Conservation (phyloP, 306 rosid species). For the Acacia confusa region DNA sequence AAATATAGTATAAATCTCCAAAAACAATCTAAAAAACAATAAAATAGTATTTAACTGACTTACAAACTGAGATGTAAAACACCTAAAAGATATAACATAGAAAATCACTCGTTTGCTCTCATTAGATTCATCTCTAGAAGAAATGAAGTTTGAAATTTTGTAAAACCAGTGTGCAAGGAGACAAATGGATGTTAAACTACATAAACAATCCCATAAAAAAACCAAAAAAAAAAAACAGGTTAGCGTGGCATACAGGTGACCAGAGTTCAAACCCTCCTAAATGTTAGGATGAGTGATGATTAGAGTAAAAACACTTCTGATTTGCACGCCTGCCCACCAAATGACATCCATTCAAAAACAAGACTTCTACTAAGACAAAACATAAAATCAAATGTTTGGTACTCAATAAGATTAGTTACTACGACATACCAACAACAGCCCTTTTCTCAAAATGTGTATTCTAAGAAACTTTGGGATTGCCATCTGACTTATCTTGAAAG, state of each 20-base stretch:
- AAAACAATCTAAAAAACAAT: neutral
- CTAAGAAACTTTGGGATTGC: too few relatives aligned
- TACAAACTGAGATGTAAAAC: neutral
- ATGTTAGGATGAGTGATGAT: neutral
- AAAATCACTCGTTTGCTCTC: neutral
- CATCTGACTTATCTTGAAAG: too few relatives aligned
- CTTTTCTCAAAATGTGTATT: neutral
- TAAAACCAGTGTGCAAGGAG: neutral
- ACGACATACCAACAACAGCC: neutral
- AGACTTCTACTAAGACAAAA: neutral
- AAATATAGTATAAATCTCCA: neutral
- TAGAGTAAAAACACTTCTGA: neutral
- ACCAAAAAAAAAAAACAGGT: neutral
- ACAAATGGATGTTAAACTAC: neutral
- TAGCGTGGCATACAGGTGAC: neutral
- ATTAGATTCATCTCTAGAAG: neutral
- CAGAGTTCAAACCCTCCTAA: neutral
- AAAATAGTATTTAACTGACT: neutral
- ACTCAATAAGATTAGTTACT: neutral
- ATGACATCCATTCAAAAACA: neutral
- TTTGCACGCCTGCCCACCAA: neutral
- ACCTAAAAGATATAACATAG: neutral
- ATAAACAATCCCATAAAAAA: neutral
- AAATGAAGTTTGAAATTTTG: neutral
- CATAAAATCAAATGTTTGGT: neutral